Evolutionary conservation across 805 yeast species (phyloP), one percentile per base, ranked within the genome.

Genomic region (Starmerella apicola): DNA sequence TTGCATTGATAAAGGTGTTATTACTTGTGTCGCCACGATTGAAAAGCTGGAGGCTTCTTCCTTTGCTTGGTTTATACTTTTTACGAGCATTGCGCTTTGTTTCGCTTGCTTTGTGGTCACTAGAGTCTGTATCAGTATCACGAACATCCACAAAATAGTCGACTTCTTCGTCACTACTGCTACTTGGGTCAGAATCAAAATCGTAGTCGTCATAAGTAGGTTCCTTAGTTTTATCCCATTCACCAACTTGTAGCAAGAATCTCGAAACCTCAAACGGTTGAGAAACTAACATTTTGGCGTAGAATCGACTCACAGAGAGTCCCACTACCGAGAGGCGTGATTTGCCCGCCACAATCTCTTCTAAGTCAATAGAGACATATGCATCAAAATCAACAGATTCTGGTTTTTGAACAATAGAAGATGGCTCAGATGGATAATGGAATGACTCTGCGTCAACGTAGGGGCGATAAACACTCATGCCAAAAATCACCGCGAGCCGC

Each of bases 231-330:
- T n/a, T 32, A 38, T 10, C 41, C 34, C 40, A 45, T n/a, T 44
- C 72, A 3, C 94, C 94, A 12, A 82, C 79, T 58, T 91, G 97
- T 41, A 85, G 61, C 21, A 86, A 65, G 48, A 83, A 66, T 40
- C 88, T 68, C 4, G 81, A 73, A 15, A 82, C 79, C 51, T 88
- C 96, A 58, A 86, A 78, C 2, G 98, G 97, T 59, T 91, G 96
- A 16, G 82, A 71, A 7, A 81, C 55, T 24, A 84, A 58, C 33
- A 78, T 74, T 44, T 75, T 76, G 39, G 74, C 58, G 62, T 91
- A 88, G 48, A 76, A 78, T 48, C 74, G 73, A 37, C 76, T 52
- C 45, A 83, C 74, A 33, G 80, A 74, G 55, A 70, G 65, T 19
- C 75, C 59, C 43, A 84, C 64, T 30, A 76, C 72, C 38, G 68